Base-by-base conservation (phyloP, 768 basidiomycete species). In the Lactarius akahatsu region DNA sequence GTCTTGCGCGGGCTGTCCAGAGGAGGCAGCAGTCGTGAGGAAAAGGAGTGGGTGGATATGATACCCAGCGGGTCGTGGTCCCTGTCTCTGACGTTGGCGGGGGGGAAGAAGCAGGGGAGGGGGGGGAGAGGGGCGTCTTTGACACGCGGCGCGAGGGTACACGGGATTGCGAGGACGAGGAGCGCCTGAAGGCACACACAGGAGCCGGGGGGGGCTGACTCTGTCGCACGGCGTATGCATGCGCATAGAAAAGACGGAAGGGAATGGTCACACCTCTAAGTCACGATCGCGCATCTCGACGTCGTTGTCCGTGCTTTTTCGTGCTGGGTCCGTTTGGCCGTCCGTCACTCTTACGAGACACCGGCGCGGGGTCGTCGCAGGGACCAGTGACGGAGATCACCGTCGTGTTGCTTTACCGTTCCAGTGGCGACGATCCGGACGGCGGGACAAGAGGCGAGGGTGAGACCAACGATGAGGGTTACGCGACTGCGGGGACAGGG, bases 381-480 rank as follows among this genome's bases (percentile, higher is more conserved):
- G 5, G 16, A 43, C 41, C 28, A 2, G 7, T 13, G 6, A 7
- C 2, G n/a, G 32, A 18, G 54, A 34, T 34, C 36, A 11, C 9
- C 36, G 36, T 36, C 36, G 11, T 36, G 3, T 36, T 2, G 8
- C 2, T 11, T 36, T 36, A 1, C 36, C 36, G 10, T 36, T 36
- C 36, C 11, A 11, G 36, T 1, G 30, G 11, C 6, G 59, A 20
- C 1, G 43, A 28, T 11, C 20, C 15, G 6, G 47, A 32, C 1
- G 40, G 61, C 23, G 57, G 61, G 3, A 61, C 66, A 30, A 67
- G 55, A 11, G 61, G 66, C 3, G 61, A 67, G n/a, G 66, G 57
- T 28, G 61, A 30, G 30, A 67, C n/a, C 4, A 50, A 62, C 7
- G 40, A 9, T 0, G 61, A 30, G 3, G 28, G 8, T 5, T 57